These are phyloP conservation scores for Melanogaster broomeanus DNA, from an alignment of 768 basidiomycete species.

Conservation along the genomic window DNA sequence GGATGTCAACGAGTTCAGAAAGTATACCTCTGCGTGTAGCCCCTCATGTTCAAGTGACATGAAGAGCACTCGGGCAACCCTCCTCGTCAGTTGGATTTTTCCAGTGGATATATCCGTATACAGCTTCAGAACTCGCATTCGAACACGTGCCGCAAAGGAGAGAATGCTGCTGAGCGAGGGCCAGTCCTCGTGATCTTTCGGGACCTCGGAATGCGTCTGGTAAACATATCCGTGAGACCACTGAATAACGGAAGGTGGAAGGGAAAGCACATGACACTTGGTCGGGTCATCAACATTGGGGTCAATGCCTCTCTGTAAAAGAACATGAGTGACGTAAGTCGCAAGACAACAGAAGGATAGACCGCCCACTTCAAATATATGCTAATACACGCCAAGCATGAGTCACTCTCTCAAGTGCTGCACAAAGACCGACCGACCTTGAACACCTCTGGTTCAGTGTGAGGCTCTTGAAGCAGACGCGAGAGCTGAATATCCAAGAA, in stretches of 20 bases:
- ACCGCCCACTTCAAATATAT: slow-evolving; percentile 69
- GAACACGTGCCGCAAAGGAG: slow-evolving; percentile 75
- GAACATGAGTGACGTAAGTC: slow-evolving; percentile 6
- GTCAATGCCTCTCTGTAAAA: slow-evolving; percentile 84
- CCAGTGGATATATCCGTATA: slow-evolving; percentile 71
- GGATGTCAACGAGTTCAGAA: background rate
- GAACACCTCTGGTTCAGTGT: slow-evolving; percentile 83
- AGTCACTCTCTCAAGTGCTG: slow-evolving; percentile 4
- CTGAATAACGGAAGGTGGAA: background rate
- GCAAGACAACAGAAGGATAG: background rate
- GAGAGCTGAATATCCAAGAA: slow-evolving; percentile 93
- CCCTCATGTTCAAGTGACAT: slow-evolving; percentile 94
- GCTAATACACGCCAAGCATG: slow-evolving; percentile 36
- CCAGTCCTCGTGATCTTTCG: slow-evolving; percentile 81
- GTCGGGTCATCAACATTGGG: slow-evolving; percentile 91
- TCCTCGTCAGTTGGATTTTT: slow-evolving; percentile 54
- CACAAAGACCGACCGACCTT: slow-evolving; percentile 45
- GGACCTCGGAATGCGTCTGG: slow-evolving; percentile 89
- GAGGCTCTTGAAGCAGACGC: slow-evolving; percentile 67
- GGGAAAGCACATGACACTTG: slow-evolving; percentile 70
- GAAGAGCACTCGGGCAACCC: slow-evolving; percentile 76
- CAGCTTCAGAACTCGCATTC: slow-evolving; percentile 66
- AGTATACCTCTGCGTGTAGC: slow-evolving; percentile 72
- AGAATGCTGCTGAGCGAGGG: slow-evolving; percentile 71
- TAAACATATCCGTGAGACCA: slow-evolving; percentile 1